A percentile compares a stretch with the other conserved stretches of the same genome.
These are phyloP conservation scores for Neonectria faginata DNA, from an alignment of 2,329 filamentous ascomycete genomes.

Conservation along the genomic window DNA sequence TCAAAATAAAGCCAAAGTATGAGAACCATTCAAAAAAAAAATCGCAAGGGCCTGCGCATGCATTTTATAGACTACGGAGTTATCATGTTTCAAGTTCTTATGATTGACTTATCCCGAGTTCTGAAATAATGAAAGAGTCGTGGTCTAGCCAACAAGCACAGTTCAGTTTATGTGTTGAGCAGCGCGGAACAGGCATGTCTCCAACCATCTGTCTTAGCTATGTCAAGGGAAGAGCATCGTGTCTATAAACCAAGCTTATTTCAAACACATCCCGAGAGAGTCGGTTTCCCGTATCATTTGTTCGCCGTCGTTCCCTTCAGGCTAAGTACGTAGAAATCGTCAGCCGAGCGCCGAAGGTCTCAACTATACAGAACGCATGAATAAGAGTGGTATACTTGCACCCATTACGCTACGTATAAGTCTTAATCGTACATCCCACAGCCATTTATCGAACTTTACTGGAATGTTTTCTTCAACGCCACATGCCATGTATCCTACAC, in stretches of 20 bases:
- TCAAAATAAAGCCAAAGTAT: conserved; percentile 22
- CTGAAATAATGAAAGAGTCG: neutral
- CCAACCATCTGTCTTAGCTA: neutral
- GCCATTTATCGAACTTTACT: no score
- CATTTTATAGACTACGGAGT: no score
- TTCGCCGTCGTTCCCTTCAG: no score
- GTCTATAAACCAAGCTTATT: neutral
- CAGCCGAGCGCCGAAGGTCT: neutral
- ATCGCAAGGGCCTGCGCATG: no score
- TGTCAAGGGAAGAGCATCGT: neutral
- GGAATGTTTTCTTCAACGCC: conserved; percentile 1
- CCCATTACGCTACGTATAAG: no score
- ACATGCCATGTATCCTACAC: conserved; percentile 31
- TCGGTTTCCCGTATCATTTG: neutral
- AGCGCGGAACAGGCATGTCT: neutral
- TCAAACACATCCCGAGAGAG: neutral
- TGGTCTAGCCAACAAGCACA: neutral
- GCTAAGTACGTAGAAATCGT: no score
- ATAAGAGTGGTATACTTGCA: neutral
- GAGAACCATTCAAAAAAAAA: neutral
- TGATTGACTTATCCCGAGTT: neutral
- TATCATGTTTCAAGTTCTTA: neutral
- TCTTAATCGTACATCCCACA: neutral
- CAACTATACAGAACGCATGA: neutral
- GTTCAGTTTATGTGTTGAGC: neutral